phyloP scores from a whole-genome alignment of 148 eudicot genomes.

The Amaranthus cruentus region DNA sequence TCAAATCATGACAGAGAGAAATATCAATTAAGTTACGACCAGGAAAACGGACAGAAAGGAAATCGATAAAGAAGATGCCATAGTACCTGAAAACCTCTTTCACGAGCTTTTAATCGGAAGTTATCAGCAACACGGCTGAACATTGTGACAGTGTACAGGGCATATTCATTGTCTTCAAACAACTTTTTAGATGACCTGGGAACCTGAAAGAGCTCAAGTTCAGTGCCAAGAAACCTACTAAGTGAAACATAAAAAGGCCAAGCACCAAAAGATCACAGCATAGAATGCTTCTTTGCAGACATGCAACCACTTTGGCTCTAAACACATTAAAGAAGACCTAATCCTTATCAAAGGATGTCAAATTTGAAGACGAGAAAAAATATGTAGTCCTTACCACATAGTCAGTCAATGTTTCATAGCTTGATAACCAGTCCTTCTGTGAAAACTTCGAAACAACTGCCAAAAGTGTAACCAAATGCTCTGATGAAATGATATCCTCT shows the following conservation, averaged over 20 bases:
- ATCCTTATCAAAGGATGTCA: not conserved
- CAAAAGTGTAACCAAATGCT: conserved; percentile 85
- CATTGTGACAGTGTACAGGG: conserved; percentile 77
- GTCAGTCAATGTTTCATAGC: conserved; percentile 84
- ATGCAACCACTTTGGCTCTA: conserved; percentile 3
- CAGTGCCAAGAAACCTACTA: conserved; percentile 6
- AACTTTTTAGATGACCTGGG: conserved; percentile 95
- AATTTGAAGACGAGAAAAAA: not conserved
- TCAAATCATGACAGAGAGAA: not conserved
- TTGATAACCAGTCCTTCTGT: conserved; percentile 92
- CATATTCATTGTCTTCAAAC: conserved; percentile 91
- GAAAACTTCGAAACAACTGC: conserved; percentile 90
- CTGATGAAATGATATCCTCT: conserved; percentile 68
- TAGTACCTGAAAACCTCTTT: conserved; percentile 80
- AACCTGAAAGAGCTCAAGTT: conserved; percentile 52
- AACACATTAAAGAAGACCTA: not conserved
- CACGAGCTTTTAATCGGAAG: conserved; percentile 81
- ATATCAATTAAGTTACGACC: conserved; percentile 11
- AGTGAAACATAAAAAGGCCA: not conserved
- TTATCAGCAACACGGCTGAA: conserved; percentile 86
- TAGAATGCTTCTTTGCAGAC: not conserved
- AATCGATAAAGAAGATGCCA: not conserved
- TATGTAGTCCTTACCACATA: conserved; percentile 65
- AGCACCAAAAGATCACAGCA: not conserved
- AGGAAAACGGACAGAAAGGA: conserved; percentile 8